Percentiles rank a stretch among this genome's conserved stretches.
Conservation (phyloP, 2,329 filamentous ascomycete species). For the Sporothrix mexicana region DNA sequence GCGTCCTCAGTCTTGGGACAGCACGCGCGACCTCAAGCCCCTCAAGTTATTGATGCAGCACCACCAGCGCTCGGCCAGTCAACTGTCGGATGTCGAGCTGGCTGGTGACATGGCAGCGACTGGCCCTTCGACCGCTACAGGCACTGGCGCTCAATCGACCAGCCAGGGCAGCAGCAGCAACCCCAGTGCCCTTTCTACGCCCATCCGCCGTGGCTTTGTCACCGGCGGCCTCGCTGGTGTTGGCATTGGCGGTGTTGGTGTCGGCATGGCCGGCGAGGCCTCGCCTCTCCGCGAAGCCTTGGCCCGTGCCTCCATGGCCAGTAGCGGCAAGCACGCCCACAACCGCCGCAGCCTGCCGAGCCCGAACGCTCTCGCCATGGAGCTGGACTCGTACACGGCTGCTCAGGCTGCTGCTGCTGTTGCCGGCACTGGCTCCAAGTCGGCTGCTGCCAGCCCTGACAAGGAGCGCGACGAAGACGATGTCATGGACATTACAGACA, state of each 20-base stretch:
- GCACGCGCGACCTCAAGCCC: constrained; percentile 74
- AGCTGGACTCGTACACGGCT: constrained; percentile 31
- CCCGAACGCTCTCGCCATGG: constrained; percentile 31
- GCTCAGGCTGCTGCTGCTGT: constrained; percentile 14
- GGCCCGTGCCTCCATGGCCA: constrained; percentile 33
- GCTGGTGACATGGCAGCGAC: constrained; percentile 35
- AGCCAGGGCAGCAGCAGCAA: constrained; percentile 11
- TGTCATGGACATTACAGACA: neutral
- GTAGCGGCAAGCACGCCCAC: constrained; percentile 14
- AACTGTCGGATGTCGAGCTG: constrained; percentile 38
- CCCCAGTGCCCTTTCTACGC: constrained; percentile 19
- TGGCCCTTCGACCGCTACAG: too few relatives aligned
- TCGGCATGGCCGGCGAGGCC: constrained; percentile 40
- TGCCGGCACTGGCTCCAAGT: constrained; percentile 3
- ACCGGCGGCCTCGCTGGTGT: constrained; percentile 25
- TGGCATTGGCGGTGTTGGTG: constrained; percentile 4
- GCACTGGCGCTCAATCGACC: too few relatives aligned
- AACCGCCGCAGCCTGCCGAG: constrained; percentile 38
- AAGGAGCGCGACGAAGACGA: constrained; percentile 18
- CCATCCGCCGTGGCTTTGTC: constrained; percentile 33
- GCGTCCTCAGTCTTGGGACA: constrained; percentile 67
- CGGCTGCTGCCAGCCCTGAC: constrained; percentile 19
- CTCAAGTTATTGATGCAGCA: constrained; percentile 71
- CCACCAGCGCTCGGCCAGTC: constrained; percentile 44
- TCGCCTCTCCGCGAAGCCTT: constrained; percentile 38